A percentile compares a stretch with the other conserved stretches of the same genome.
phyloP scores from a whole-genome alignment of 108 stramenopile genomes.

The Chaetoceros tenuissimus region DNA sequence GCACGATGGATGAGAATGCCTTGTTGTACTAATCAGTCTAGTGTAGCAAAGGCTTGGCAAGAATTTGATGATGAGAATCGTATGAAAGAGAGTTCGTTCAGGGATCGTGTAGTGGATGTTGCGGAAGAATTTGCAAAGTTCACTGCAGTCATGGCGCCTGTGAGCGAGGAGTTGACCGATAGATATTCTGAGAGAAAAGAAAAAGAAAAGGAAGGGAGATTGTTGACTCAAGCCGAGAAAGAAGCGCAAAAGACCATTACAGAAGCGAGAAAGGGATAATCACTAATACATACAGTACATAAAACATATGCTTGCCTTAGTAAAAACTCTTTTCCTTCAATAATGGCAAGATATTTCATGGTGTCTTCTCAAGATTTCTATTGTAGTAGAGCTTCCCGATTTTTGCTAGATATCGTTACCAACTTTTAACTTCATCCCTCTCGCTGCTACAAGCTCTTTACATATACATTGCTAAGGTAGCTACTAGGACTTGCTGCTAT shows the following conservation, averaged over 20 bases:
- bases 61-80: conserved; percentile 50
- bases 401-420: too few relatives aligned
- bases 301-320: neutral
- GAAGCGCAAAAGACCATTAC: conserved; percentile 25
- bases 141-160: conserved; percentile 43
- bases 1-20: conserved; percentile 72
- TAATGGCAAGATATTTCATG: too few relatives aligned
- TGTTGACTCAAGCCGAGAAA: conserved; percentile 57
- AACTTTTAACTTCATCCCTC: too few relatives aligned
- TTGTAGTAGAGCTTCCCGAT: too few relatives aligned
- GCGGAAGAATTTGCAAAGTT: conserved; percentile 65
- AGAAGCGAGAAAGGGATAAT: conserved; percentile 29
- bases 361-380: too few relatives aligned
- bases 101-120: conserved; percentile 58
- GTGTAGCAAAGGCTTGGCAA: conserved; percentile 52
- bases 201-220: conserved; percentile 32
- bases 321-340: too few relatives aligned
- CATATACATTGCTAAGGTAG: too few relatives aligned
- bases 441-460: too few relatives aligned
- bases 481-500: too few relatives aligned
- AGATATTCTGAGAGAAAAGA: conserved; percentile 57
- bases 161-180: conserved; percentile 37
- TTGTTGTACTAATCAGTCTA: conserved; percentile 48
- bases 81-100: conserved; percentile 40
- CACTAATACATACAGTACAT: neutral